Evolutionary conservation across 2,329 filamentous ascomycete genomes (phyloP).

Genomic region (Huntiella omanensis): DNA sequence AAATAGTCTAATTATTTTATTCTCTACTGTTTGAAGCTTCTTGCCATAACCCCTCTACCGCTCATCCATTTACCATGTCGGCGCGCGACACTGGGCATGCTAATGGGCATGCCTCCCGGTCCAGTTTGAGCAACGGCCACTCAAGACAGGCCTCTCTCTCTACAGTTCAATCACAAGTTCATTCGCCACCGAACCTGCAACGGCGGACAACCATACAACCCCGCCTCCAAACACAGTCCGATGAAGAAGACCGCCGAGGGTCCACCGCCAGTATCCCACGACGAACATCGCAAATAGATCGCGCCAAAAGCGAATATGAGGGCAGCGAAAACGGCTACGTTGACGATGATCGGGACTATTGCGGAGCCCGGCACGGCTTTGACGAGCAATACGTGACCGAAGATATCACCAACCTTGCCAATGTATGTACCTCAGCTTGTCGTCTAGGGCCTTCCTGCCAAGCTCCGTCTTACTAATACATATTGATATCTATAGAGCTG

Average conservation of each 20-base stretch:
- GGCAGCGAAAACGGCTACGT: constrained; percentile 23
- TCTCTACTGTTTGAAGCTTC: no score
- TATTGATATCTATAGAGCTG: constrained; percentile 46
- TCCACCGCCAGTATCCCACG: constrained; percentile 26
- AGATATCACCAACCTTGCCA: constrained; percentile 67
- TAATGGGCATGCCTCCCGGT: background rate
- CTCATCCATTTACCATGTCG: background rate
- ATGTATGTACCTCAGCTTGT: constrained; percentile 32
- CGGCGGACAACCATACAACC: background rate
- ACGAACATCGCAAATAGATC: constrained; percentile 30
- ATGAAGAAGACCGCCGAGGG: constrained; percentile 21
- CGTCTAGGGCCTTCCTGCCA: constrained; percentile 5
- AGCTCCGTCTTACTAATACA: constrained; percentile 11
- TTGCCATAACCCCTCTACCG: no score
- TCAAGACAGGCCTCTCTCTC: background rate
- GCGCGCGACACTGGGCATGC: background rate
- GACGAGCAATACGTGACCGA: constrained; percentile 83
- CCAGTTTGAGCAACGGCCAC: background rate
- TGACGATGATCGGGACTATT: constrained; percentile 30
- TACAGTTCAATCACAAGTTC: background rate
- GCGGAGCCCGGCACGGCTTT: constrained; percentile 64
- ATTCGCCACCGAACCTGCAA: background rate
- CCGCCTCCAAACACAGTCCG: background rate
- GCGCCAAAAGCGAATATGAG: constrained; percentile 38
- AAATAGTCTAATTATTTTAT: no score